Evolutionary conservation across 2,329 filamentous ascomycete genomes (phyloP).

Genomic region (Meredithiella fracta): DNA sequence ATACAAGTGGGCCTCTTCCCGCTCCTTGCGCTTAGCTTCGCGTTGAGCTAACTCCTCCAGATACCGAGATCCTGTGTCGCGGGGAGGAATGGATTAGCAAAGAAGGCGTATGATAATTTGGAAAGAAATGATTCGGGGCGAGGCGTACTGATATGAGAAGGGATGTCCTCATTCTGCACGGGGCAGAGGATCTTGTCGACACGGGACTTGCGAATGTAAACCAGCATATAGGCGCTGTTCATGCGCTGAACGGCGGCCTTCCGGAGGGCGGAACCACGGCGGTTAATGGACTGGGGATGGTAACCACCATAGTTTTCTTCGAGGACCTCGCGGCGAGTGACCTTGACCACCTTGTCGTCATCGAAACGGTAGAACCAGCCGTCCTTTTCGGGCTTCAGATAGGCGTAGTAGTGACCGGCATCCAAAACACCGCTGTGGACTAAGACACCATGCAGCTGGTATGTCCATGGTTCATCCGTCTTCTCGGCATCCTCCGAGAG

Average conservation of each 20-base stretch:
- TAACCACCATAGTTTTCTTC: conserved; percentile 96
- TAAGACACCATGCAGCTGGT: conserved; percentile 85
- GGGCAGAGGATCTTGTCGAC: conserved; percentile 68
- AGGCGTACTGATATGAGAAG: conserved; percentile 22
- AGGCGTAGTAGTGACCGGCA: conserved; percentile 96
- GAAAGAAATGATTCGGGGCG: background rate
- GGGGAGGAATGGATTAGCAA: conserved; percentile 13
- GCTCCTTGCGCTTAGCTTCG: conserved; percentile 69
- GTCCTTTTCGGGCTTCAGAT: conserved; percentile 82
- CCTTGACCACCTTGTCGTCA: conserved; percentile 91
- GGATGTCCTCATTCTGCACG: conserved; percentile 63
- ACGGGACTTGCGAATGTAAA: conserved; percentile 79
- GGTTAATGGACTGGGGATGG: conserved; percentile 38
- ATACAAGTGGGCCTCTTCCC: conserved; percentile 88
- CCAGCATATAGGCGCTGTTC: conserved; percentile 94
- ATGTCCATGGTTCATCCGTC: conserved; percentile 67
- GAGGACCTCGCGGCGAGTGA: conserved; percentile 75
- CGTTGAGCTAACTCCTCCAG: conserved; percentile 64
- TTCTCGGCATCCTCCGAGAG: conserved; percentile 72
- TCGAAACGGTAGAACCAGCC: conserved; percentile 96
- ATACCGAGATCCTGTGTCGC: conserved; percentile 45
- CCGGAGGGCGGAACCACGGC: conserved; percentile 29
- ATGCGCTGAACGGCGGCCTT: conserved; percentile 46
- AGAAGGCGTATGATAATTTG: background rate
- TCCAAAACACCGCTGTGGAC: conserved; percentile 96